A percentile compares a stretch with the other conserved stretches of the same genome.
phyloP scores from a whole-genome alignment of 768 basidiomycete species.

The Leucosporidium scottii region DNA sequence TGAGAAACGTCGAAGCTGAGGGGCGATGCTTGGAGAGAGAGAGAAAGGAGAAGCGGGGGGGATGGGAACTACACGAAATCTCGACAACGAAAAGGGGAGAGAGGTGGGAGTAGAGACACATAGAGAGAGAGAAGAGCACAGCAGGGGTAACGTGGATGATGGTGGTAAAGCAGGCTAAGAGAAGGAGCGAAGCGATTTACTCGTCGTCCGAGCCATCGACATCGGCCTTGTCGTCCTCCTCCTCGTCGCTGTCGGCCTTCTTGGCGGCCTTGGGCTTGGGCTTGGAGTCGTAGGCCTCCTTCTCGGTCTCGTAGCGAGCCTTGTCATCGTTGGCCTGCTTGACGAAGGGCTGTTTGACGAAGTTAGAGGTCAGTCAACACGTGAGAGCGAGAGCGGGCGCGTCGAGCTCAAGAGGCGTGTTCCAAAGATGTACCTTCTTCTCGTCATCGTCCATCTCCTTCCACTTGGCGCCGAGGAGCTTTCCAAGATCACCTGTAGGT shows the following conservation, averaged over 20 bases:
- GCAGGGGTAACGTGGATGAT: not conserved
- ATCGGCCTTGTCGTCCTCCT: not conserved
- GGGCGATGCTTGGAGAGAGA: no score
- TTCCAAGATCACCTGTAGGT: conserved; percentile 74
- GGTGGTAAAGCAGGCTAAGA: not conserved
- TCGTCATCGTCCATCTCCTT: conserved; percentile 86
- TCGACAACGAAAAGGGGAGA: not conserved
- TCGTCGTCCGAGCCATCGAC: not conserved
- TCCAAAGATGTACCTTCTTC: conserved; percentile 64
- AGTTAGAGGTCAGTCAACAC: no score
- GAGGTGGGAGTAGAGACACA: not conserved
- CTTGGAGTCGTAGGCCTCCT: conserved; percentile 41
- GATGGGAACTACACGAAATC: no score
- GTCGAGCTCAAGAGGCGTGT: not conserved
- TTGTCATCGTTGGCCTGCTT: conserved; percentile 84
- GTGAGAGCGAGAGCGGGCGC: not conserved
- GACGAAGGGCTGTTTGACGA: conserved; percentile 62
- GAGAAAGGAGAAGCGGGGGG: no score
- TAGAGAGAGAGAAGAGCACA: not conserved
- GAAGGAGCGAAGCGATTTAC: not conserved
- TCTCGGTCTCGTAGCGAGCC: conserved; percentile 71
- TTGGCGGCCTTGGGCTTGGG: not conserved
- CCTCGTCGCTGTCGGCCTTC: not conserved
- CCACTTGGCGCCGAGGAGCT: conserved; percentile 92
- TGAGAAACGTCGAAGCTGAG: no score